These are phyloP conservation scores for Stramenopiles sp. DNA, from an alignment of 352 stramenopile species.

Conservation along the genomic window DNA sequence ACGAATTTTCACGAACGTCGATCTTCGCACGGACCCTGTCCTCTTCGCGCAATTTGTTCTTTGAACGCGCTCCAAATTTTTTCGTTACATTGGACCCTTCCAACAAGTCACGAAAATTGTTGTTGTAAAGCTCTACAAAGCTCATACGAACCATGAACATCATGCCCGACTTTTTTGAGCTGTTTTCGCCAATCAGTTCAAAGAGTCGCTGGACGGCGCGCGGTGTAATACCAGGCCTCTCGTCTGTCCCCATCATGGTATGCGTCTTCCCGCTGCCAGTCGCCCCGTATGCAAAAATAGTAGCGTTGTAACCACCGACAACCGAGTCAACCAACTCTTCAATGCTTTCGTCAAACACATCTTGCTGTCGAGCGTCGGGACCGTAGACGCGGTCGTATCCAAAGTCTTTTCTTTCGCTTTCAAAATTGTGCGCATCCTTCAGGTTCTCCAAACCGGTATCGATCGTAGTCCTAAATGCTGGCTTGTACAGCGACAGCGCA, in stretches of 20 bases:
- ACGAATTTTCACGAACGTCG: not conserved
- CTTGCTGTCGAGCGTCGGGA: constrained; percentile 27
- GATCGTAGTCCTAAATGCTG: too few species aligned
- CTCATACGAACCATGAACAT: constrained; percentile 41
- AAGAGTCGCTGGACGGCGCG: constrained; percentile 63
- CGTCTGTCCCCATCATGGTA: constrained; percentile 24
- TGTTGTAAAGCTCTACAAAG: constrained; percentile 84
- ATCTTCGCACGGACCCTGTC: not conserved
- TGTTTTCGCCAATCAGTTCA: not conserved
- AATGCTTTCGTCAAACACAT: not conserved
- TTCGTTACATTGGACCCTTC: not conserved
- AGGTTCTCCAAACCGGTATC: too few species aligned
- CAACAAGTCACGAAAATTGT: constrained; percentile 67
- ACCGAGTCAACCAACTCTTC: not conserved
- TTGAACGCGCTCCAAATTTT: not conserved
- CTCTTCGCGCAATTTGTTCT: not conserved
- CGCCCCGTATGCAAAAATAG: not conserved
- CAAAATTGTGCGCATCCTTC: not conserved
- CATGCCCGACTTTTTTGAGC: not conserved
- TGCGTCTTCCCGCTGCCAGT: not conserved
- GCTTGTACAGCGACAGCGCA: too few species aligned
- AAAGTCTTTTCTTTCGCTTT: constrained; percentile 27
- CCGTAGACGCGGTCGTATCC: constrained; percentile 66
- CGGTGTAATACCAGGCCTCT: constrained; percentile 48
- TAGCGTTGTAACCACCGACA: not conserved